Conservation (phyloP, 2,329 filamentous ascomycete species). For the Coniochaeta pulveracea region DNA sequence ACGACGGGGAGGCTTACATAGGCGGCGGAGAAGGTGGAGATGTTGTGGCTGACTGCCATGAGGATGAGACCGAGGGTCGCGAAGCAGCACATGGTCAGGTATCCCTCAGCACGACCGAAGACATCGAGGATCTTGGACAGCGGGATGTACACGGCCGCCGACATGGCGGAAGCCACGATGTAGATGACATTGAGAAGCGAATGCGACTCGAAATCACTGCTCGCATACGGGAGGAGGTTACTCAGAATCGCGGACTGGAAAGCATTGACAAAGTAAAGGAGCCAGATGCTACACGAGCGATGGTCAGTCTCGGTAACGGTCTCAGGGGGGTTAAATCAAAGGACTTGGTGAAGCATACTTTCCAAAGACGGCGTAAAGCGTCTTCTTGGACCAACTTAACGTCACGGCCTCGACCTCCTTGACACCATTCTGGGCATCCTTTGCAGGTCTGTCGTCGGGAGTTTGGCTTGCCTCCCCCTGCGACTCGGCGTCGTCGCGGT, state of each 20-base stretch:
- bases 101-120: conserved; percentile 35
- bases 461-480: not conserved
- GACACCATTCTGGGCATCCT: conserved; percentile 23
- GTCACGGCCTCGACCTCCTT: conserved; percentile 29
- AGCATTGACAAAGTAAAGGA: conserved; percentile 39
- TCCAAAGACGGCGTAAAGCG: conserved; percentile 15
- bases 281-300: conserved; percentile 27
- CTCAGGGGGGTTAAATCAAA: not conserved
- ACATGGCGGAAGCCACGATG: conserved; percentile 40
- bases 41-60: conserved; percentile 45
- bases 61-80: conserved; percentile 41
- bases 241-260: conserved; percentile 29
- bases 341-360: conserved; percentile 8
- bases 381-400: conserved; percentile 25
- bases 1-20: conserved; percentile 13
- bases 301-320: not conserved
- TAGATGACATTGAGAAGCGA: conserved; percentile 40
- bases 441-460: not conserved
- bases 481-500: no score
- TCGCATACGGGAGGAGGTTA: conserved; percentile 32
- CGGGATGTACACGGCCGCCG: conserved; percentile 43
- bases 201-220: conserved; percentile 38
- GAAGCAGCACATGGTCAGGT: conserved; percentile 25
- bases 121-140: conserved; percentile 35
- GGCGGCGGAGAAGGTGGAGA: conserved; percentile 36